Evolutionary conservation across 148 eudicot genomes (phyloP).

Genomic region (Cornus suecica): DNA sequence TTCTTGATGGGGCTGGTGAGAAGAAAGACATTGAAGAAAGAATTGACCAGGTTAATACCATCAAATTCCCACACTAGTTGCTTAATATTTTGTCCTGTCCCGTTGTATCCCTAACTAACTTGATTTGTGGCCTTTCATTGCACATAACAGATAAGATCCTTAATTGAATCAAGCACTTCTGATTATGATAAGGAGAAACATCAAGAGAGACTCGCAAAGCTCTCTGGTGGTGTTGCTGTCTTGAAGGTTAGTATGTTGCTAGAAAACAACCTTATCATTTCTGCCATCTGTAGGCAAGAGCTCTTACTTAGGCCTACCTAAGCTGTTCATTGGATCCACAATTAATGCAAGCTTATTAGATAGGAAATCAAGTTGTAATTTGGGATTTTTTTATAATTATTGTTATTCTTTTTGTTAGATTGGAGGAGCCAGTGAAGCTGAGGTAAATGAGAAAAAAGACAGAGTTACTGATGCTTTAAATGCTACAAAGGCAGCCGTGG

Average conservation of each 20-base stretch:
- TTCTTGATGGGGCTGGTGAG: constrained; percentile 91
- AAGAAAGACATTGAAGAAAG: constrained; percentile 80
- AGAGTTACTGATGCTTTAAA: constrained; percentile 84
- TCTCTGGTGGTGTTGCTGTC: constrained; percentile 95
- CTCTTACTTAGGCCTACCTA: not conserved
- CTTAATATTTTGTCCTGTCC: not conserved
- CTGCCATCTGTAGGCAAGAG: not conserved
- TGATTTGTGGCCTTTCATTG: constrained; percentile 3
- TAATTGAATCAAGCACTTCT: constrained; percentile 70
- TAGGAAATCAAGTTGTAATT: not conserved
- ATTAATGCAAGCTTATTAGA: not conserved
- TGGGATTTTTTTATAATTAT: not conserved
- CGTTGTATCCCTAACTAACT: not conserved
- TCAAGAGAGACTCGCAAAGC: constrained; percentile 88
- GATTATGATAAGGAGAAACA: constrained; percentile 93
- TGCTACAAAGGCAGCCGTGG: constrained; percentile 92
- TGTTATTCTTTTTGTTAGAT: constrained; percentile 34
- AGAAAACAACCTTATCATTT: not conserved
- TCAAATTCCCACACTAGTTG: not conserved
- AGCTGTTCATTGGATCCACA: not conserved
- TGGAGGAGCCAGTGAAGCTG: constrained; percentile 90
- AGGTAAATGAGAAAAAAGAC: constrained; percentile 87
- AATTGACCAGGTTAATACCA: constrained; percentile 64
- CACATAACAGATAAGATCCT: constrained; percentile 58
- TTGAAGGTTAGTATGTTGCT: constrained; percentile 49